Base-by-base conservation (phyloP, 2,329 filamentous ascomycete genomes). In the Clonostachys rosea region DNA sequence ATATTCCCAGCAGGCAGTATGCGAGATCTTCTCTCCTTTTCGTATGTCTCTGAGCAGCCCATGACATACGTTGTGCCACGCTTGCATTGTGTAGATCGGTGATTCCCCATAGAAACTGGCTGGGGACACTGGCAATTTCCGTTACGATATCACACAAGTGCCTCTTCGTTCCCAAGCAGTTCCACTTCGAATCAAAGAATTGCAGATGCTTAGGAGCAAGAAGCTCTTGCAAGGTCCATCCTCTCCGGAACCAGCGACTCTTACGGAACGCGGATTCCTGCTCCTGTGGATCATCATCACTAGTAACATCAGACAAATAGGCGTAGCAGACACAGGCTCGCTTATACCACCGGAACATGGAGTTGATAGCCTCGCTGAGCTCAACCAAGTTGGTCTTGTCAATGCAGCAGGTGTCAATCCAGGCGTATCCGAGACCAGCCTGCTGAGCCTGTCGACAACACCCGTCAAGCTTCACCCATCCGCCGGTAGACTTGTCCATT, bases 1-100 rank as follows among this genome's bases (percentile, higher is more conserved):
- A 62, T 7, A 64, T 40, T 1, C 59, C 60, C 7, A 64, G 36
- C 5, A 63, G 48, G 24, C 56, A 60, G 39, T 62, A 62, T 0
- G 60, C 58, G 12, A 47, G 42, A 45, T 64, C 58, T 35, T 61
- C 50, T 30, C 34, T 5, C 9, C 56, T 50, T 2, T 45, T 57
- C 5, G 54, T 59, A 11, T 52, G 17, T 12, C 60, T 49, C 6
- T 44, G 35, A 6, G 59, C 47, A 2, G 56, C 57, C 60, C 59
- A 63, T 10, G 54, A 57, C 57, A 62, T 61, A 41, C 53, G 49
- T 33, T 49, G 18, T 14, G 42, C 42, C 14, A 33, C 30, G 14
- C 42, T 44, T n/a, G 16, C 14, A 11, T n/a, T 14, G 8, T 34
- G 17, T 2, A 44, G 17, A 34, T 49, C 47, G 14, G 13, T 17